These are phyloP conservation scores for Phoma sp. DNA, from an alignment of 2,329 filamentous ascomycete species.

Conservation along the genomic window DNA sequence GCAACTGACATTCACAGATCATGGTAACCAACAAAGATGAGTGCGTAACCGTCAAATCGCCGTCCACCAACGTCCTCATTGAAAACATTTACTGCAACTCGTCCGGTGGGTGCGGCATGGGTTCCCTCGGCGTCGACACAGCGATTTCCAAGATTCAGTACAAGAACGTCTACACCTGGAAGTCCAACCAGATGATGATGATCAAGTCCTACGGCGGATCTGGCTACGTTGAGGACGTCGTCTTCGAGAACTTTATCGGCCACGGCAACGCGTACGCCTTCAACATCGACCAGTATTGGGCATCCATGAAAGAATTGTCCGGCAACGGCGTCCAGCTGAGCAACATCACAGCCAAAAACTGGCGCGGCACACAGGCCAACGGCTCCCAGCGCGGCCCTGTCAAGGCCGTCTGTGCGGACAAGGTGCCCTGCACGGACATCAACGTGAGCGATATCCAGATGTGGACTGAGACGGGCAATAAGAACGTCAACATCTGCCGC, in stretches of 20 bases:
- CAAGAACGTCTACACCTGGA: constrained; percentile 65
- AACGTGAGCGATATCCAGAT: constrained; percentile 61
- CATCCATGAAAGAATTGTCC: constrained; percentile 48
- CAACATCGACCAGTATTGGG: constrained; percentile 64
- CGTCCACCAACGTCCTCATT: constrained; percentile 61
- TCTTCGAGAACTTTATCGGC: constrained; percentile 67
- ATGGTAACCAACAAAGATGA: constrained; percentile 70
- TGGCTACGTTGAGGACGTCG: constrained; percentile 60
- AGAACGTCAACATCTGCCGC: constrained; percentile 55
- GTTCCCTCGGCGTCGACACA: constrained; percentile 59
- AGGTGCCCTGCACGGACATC: constrained; percentile 61
- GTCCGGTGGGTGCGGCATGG: constrained; percentile 66
- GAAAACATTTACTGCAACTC: constrained; percentile 69
- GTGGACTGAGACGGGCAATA: constrained; percentile 58
- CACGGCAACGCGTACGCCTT: constrained; percentile 66
- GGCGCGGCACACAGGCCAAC: constrained; percentile 62
- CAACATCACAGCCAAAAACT: constrained; percentile 63
- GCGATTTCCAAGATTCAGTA: constrained; percentile 63
- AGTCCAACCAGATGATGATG: constrained; percentile 70
- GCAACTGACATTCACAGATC: constrained; percentile 38
- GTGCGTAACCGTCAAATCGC: constrained; percentile 63
- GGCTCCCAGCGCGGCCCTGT: constrained; percentile 62
- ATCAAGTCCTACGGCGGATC: constrained; percentile 67
- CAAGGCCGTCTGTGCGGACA: constrained; percentile 60
- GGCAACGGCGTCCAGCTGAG: constrained; percentile 62